Conservation (phyloP, 768 basidiomycete species). For the Boletus tomentosulus region DNA sequence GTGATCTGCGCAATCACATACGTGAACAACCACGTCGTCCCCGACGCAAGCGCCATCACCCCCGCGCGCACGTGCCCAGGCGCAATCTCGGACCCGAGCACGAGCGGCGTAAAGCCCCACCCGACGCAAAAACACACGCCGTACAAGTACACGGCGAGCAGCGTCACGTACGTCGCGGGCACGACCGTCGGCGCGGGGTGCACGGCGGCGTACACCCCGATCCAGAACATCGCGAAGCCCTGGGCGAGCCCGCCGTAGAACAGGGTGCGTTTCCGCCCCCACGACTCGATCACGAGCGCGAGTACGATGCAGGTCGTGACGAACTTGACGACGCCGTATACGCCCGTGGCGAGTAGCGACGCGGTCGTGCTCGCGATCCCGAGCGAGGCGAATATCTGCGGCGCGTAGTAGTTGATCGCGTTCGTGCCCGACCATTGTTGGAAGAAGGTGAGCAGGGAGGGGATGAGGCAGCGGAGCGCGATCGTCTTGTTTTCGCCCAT, state of each 20-base stretch:
- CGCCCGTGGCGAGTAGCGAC: slow-evolving; percentile 37
- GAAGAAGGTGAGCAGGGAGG: slow-evolving; percentile 31
- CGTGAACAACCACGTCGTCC: slow-evolving; percentile 34
- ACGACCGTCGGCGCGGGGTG: slow-evolving; percentile 27
- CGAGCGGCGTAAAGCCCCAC: slow-evolving; percentile 32
- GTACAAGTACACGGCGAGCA: slow-evolving; percentile 36
- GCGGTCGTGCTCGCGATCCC: slow-evolving; percentile 31
- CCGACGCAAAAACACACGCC: slow-evolving; percentile 35
- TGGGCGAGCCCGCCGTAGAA: slow-evolving; percentile 36
- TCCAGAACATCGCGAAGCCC: slow-evolving; percentile 36
- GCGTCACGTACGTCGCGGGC: slow-evolving; percentile 31
- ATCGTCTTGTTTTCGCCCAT: slow-evolving; percentile 33
- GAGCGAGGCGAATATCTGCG: slow-evolving; percentile 33
- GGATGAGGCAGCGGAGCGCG: slow-evolving; percentile 31
- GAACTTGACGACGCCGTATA: slow-evolving; percentile 41
- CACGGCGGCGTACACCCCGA: slow-evolving; percentile 29
- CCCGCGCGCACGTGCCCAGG: slow-evolving; percentile 35
- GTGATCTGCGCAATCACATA: slow-evolving; percentile 37
- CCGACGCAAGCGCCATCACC: slow-evolving; percentile 30
- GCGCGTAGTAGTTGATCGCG: slow-evolving; percentile 40
- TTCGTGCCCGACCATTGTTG: slow-evolving; percentile 42
- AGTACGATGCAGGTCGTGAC: slow-evolving; percentile 29
- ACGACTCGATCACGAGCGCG: slow-evolving; percentile 36
- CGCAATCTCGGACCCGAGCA: slow-evolving; percentile 33
- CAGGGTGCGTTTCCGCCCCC: slow-evolving; percentile 36